A percentile compares a stretch with the other conserved stretches of the same genome.
phyloP scores from a whole-genome alignment of 2,329 filamentous ascomycete genomes.

The Aspergillus quadrilineatus region DNA sequence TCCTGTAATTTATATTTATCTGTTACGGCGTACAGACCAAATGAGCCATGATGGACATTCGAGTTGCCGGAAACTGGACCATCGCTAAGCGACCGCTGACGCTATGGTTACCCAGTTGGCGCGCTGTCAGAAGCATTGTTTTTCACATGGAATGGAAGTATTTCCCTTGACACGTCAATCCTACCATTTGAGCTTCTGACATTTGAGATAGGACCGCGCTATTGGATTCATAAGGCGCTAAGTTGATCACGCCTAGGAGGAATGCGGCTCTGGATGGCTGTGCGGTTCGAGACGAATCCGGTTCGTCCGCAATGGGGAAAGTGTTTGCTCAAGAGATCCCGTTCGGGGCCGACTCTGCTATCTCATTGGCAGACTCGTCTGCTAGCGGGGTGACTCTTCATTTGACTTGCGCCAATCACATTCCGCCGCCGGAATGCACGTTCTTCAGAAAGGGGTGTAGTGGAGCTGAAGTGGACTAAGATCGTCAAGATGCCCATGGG shows the following conservation, averaged over 20 bases:
- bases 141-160: constrained; percentile 9
- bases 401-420: constrained; percentile 23
- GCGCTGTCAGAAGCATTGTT: neutral
- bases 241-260: constrained; percentile 4
- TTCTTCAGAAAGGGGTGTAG: constrained; percentile 18
- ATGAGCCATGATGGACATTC: neutral
- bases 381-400: constrained; percentile 20
- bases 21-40: neutral
- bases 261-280: constrained; percentile 22
- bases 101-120: neutral
- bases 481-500: constrained; percentile 20
- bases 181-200: neutral
- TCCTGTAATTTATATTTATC: neutral
- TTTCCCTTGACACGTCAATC: constrained; percentile 6
- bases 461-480: constrained; percentile 20
- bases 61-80: neutral
- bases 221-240: constrained; percentile 8
- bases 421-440: constrained; percentile 16
- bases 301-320: constrained; percentile 18
- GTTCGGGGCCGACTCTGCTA: constrained; percentile 13
- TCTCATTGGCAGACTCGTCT: constrained; percentile 21
- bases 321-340: constrained; percentile 19
- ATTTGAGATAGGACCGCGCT: constrained; percentile 4
- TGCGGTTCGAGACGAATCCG: constrained; percentile 11
- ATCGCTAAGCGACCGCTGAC: neutral